phyloP scores from a whole-genome alignment of 1,284 basidiomycete genomes.

The Rhizoctonia solani region DNA sequence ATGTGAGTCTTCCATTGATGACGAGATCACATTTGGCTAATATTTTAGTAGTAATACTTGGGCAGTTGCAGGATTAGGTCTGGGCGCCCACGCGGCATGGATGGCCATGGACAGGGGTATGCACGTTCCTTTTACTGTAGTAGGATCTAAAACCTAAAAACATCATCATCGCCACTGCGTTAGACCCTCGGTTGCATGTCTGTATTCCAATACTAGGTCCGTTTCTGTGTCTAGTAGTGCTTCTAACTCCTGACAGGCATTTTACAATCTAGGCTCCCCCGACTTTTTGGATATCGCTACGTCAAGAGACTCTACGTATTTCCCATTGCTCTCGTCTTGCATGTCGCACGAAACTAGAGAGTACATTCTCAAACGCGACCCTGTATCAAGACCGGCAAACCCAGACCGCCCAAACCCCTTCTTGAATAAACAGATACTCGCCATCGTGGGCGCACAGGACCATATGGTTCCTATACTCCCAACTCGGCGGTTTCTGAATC shows the following conservation, averaged over 20 bases:
- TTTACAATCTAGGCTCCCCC: slow-evolving; percentile 10
- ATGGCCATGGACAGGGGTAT: slow-evolving; percentile 29
- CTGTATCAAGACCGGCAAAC: slow-evolving; percentile 5
- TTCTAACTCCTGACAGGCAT: neutral
- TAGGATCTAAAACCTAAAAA: neutral
- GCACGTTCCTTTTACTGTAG: neutral
- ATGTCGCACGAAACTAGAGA: neutral
- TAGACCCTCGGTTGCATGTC: slow-evolving; percentile 4
- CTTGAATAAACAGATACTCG: slow-evolving; percentile 16
- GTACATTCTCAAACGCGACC: slow-evolving; percentile 13
- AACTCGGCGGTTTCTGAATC: slow-evolving; percentile 11
- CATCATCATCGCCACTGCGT: neutral
- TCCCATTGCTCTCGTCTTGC: slow-evolving; percentile 12
- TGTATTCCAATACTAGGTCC: slow-evolving; percentile 23
- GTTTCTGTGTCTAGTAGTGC: neutral
- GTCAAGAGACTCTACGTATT: neutral
- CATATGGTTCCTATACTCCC: slow-evolving; percentile 7
- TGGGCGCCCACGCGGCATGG: slow-evolving; percentile 27
- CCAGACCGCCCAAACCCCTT: neutral
- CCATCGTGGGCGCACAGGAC: slow-evolving; percentile 17
- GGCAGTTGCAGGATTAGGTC: slow-evolving; percentile 14
- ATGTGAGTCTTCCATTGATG: neutral
- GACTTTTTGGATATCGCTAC: slow-evolving; percentile 28
- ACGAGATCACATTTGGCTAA: neutral
- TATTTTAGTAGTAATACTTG: slow-evolving; percentile 4